Conservation (phyloP, 805 yeast genomes). For the Ogataea methanolica region DNA sequence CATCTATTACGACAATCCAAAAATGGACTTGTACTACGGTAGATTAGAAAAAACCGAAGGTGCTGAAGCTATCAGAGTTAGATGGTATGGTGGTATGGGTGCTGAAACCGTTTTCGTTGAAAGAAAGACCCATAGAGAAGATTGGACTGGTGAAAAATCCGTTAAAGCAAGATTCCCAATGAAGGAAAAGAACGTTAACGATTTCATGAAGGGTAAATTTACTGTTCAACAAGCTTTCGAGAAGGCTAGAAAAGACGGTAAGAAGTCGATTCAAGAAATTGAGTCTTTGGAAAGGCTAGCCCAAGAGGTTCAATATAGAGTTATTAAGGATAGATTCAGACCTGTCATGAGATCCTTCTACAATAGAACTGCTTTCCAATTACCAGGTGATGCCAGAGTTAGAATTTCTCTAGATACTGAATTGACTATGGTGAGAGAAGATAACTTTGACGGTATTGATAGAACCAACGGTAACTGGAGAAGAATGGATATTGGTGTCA, state of each 20-base stretch:
- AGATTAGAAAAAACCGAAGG: conserved; percentile 96
- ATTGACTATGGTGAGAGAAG: conserved; percentile 96
- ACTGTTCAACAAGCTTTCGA: conserved; percentile 89
- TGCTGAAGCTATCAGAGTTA: conserved; percentile 95
- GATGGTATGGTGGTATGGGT: conserved; percentile 99
- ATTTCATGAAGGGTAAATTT: conserved; percentile 75
- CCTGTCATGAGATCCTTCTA: conserved; percentile 96
- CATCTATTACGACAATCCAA: conserved; percentile 87
- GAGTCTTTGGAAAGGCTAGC: conserved; percentile 91
- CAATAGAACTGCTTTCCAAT: conserved; percentile 97
- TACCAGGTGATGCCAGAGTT: conserved; percentile 99
- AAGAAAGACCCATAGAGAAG: conserved; percentile 97
- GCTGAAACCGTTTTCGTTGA: conserved; percentile 91
- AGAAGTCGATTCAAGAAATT: conserved; percentile 80
- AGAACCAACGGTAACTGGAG: conserved; percentile 95
- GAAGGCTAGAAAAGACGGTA: conserved; percentile 88
- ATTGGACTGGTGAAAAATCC: conserved; percentile 99
- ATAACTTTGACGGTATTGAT: conserved; percentile 88
- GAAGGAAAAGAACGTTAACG: conserved; percentile 87
- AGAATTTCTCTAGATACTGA: conserved; percentile 98
- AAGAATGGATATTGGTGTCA: conserved; percentile 97
- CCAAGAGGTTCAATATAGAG: conserved; percentile 86
- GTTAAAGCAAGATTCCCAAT: conserved; percentile 94
- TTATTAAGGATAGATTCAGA: conserved; percentile 75
- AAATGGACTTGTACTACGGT: conserved; percentile 89